Percentiles rank a stretch among this genome's conserved stretches.
These are phyloP conservation scores for Apiospora aurea DNA, from an alignment of 2,329 filamentous ascomycete species.

Conservation along the genomic window DNA sequence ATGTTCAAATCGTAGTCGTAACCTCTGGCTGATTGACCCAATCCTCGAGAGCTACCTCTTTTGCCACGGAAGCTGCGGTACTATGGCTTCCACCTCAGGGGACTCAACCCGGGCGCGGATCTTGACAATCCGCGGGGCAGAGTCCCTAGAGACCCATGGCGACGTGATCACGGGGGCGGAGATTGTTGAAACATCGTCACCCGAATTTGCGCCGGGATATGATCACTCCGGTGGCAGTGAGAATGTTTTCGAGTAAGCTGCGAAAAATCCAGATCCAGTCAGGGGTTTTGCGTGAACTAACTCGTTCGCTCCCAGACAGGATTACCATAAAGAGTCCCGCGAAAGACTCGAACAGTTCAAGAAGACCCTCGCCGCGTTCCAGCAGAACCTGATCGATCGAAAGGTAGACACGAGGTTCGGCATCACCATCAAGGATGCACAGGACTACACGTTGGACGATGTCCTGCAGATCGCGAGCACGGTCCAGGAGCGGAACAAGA, in stretches of 20 bases:
- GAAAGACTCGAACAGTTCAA: slow-evolving; percentile 29
- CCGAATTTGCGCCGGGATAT: slow-evolving; percentile 28
- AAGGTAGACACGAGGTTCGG: slow-evolving; percentile 30
- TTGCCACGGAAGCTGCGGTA: not conserved
- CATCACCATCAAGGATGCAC: slow-evolving; percentile 29
- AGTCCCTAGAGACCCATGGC: slow-evolving; percentile 29
- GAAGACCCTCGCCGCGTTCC: slow-evolving; percentile 28
- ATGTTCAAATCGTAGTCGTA: too few relatives aligned
- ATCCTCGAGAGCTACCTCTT: too few relatives aligned
- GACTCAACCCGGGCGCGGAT: slow-evolving; percentile 10
- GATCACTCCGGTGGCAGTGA: slow-evolving; percentile 16
- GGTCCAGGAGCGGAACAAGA: slow-evolving; percentile 29
- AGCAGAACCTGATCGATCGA: slow-evolving; percentile 28
- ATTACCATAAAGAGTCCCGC: slow-evolving; percentile 30
- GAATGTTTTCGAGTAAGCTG: not conserved
- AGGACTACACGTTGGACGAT: slow-evolving; percentile 30
- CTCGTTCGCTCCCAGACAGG: not conserved
- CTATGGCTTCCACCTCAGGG: not conserved
- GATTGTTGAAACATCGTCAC: slow-evolving; percentile 26
- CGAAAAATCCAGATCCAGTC: not conserved
- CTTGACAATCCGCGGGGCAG: slow-evolving; percentile 30
- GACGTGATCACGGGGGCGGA: slow-evolving; percentile 28
- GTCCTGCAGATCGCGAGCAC: slow-evolving; percentile 30
- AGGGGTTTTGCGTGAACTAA: not conserved
- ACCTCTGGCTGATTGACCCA: too few relatives aligned